Evolutionary conservation across 768 basidiomycete genomes (phyloP).

Genomic region (Tricholoma terreum): DNA sequence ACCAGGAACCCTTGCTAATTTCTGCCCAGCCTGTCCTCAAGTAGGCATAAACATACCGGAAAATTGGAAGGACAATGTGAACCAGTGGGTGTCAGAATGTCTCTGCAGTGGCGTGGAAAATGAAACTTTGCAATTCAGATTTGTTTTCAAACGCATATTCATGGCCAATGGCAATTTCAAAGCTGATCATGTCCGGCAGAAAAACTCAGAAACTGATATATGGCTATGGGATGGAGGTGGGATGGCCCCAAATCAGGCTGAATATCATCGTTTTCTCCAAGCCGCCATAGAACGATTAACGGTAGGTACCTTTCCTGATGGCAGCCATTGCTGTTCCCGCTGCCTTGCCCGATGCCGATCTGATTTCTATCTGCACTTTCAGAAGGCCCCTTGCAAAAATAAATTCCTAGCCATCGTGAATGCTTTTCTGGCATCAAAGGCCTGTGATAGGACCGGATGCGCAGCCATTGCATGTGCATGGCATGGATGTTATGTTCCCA

Average conservation of each 20-base stretch:
- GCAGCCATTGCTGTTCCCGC: too few relatives aligned
- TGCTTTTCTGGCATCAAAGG: background rate
- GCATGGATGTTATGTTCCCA: background rate
- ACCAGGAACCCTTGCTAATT: background rate
- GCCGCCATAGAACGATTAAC: background rate
- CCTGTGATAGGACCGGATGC: background rate
- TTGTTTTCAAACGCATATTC: background rate
- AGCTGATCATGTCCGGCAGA: background rate
- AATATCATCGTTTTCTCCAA: background rate
- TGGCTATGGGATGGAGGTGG: background rate
- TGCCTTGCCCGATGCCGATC: background rate
- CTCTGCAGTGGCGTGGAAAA: background rate
- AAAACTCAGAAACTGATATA: background rate
- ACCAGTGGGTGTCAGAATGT: background rate
- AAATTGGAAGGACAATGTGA: background rate
- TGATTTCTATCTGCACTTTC: background rate
- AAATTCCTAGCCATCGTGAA: background rate
- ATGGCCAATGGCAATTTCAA: background rate
- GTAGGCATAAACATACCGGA: background rate
- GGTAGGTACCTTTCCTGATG: background rate
- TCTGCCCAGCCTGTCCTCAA: background rate
- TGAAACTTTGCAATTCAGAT: background rate
- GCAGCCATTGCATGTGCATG: background rate
- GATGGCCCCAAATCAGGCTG: background rate
- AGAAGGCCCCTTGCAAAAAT: background rate